These are phyloP conservation scores for Anisodus tanguticus DNA, from an alignment of 257 asterid species.

Conservation along the genomic window DNA sequence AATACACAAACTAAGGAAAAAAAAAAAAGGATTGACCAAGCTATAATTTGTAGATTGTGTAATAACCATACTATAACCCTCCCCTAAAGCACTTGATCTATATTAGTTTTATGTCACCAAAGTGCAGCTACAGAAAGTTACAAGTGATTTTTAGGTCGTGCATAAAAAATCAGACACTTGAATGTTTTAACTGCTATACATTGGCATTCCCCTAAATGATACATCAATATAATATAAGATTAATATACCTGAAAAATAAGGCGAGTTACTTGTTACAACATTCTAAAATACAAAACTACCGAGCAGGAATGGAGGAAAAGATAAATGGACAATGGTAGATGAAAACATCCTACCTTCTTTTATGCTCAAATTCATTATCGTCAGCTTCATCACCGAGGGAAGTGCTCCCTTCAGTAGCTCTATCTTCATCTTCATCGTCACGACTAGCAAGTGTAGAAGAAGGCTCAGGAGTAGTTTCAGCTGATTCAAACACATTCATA, in stretches of 20 bases:
- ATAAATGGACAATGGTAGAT: background rate
- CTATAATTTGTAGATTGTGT: background rate
- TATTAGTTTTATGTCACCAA: background rate
- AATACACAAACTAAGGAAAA: background rate
- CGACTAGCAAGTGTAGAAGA: constrained; percentile 37
- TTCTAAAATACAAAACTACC: background rate
- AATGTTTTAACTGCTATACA: background rate
- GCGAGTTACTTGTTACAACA: background rate
- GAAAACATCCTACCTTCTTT: constrained; percentile 51
- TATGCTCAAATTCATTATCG: constrained; percentile 53
- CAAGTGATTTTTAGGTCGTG: no score
- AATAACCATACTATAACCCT: background rate
- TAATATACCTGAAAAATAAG: background rate
- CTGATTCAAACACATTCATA: constrained; percentile 33
- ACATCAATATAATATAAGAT: background rate
- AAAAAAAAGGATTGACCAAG: background rate
- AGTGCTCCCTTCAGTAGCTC: constrained; percentile 48
- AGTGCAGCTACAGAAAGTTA: background rate
- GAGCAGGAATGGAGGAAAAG: background rate
- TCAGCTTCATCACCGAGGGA: constrained; percentile 54
- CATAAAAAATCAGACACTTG: background rate
- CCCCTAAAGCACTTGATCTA: background rate
- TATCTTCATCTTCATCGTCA: constrained; percentile 49
- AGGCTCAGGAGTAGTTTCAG: constrained; percentile 39
- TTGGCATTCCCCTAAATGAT: background rate